Evolutionary conservation across 441 rosid genomes (phyloP).

Genomic region (Cnidoscolus chayamansa): DNA sequence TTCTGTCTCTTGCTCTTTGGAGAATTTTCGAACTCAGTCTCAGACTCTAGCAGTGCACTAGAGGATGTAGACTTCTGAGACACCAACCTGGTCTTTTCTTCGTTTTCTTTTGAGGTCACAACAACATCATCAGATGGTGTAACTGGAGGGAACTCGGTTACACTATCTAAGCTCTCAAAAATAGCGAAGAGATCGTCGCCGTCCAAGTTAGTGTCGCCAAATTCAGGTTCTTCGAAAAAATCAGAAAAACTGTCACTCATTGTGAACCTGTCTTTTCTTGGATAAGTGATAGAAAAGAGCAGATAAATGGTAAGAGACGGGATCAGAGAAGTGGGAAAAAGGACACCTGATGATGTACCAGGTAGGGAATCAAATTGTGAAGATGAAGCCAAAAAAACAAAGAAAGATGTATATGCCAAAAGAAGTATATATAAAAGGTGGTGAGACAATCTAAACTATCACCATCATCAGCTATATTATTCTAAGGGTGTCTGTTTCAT

Average conservation of each 20-base stretch:
- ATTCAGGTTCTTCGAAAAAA: conserved; percentile 49
- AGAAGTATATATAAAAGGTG: conserved; percentile 30
- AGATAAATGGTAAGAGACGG: conserved; percentile 10
- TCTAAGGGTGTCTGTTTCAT: not conserved
- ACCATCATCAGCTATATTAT: conserved; percentile 39
- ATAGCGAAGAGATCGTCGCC: conserved; percentile 75
- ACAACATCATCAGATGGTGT: conserved; percentile 28
- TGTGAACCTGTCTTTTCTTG: not conserved
- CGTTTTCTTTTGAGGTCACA: conserved; percentile 23
- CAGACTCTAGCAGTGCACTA: conserved; percentile 28
- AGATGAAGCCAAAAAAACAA: conserved; percentile 23
- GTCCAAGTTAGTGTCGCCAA: conserved; percentile 49
- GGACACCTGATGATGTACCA: not conserved
- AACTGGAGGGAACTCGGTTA: conserved; percentile 48
- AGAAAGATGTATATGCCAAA: conserved; percentile 16
- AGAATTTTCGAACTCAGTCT: conserved; percentile 40
- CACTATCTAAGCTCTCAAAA: conserved; percentile 67
- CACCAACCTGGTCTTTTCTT: conserved; percentile 26
- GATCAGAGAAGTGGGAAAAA: conserved; percentile 16
- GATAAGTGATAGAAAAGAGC: conserved; percentile 17
- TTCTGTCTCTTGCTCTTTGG: conserved; percentile 54
- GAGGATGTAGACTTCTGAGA: conserved; percentile 37
- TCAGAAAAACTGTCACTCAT: conserved; percentile 50
- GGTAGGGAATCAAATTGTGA: conserved; percentile 5
- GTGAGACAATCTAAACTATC: conserved; percentile 59